Conservation (phyloP, 2,329 filamentous ascomycete genomes). For the Fusarium marasasianum region DNA sequence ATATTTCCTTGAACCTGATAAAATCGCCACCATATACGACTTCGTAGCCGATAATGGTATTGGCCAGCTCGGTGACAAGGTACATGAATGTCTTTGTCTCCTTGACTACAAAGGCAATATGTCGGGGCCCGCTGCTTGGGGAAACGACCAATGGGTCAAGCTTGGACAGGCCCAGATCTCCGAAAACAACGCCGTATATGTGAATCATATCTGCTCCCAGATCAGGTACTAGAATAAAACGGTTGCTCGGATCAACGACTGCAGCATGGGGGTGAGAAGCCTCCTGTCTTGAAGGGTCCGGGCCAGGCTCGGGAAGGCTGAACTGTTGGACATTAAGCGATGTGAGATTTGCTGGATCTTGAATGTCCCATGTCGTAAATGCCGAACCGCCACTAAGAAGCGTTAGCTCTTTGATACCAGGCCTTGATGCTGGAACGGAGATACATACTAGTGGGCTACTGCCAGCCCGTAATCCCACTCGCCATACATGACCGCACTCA, state of each 20-base stretch:
- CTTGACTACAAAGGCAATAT: slow-evolving; percentile 66
- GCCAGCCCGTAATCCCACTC: slow-evolving; percentile 51
- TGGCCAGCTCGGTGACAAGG: slow-evolving; percentile 68
- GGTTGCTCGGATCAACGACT: slow-evolving; percentile 70
- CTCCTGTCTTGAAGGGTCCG: slow-evolving; percentile 60
- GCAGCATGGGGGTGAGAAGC: slow-evolving; percentile 71
- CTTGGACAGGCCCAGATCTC: slow-evolving; percentile 55
- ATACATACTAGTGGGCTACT: slow-evolving; percentile 58
- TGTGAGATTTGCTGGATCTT: slow-evolving; percentile 49
- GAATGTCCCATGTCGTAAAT: slow-evolving; percentile 57
- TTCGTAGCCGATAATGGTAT: slow-evolving; percentile 64
- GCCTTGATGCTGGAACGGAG: not conserved
- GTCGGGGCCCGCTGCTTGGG: slow-evolving; percentile 70
- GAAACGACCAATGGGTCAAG: slow-evolving; percentile 53
- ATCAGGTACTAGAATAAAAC: slow-evolving; percentile 72
- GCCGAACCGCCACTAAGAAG: slow-evolving; percentile 50
- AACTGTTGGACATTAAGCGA: slow-evolving; percentile 53
- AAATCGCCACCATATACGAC: slow-evolving; percentile 60
- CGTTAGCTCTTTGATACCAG: slow-evolving; percentile 5
- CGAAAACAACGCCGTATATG: slow-evolving; percentile 58
- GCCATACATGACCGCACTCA: slow-evolving; percentile 57
- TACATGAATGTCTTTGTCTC: slow-evolving; percentile 63
- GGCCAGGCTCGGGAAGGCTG: slow-evolving; percentile 50
- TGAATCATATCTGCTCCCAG: slow-evolving; percentile 72
- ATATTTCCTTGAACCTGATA: slow-evolving; percentile 58